A percentile compares a stretch with the other conserved stretches of the same genome.
These are phyloP conservation scores for Orbilia javanica DNA, from an alignment of 2,329 filamentous ascomycete species.

Conservation along the genomic window DNA sequence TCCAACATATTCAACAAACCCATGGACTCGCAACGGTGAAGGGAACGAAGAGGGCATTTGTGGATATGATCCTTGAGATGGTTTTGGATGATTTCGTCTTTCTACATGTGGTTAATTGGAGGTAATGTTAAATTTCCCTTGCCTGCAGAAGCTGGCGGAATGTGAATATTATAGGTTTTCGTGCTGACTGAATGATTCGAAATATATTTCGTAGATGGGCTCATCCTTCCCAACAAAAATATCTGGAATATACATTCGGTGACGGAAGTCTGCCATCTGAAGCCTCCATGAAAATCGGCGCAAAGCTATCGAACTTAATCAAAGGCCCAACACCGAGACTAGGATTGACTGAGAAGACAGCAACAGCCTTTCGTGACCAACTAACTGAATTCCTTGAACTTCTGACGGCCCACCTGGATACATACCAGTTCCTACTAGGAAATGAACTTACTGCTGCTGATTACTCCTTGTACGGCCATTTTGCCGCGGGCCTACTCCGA, in stretches of 20 bases:
- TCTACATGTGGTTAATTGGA: slow-evolving; percentile 45
- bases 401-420: slow-evolving; percentile 44
- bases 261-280: slow-evolving; percentile 29
- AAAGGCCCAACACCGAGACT: slow-evolving; percentile 14
- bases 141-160: not conserved
- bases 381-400: slow-evolving; percentile 26
- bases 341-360: slow-evolving; percentile 36
- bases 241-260: slow-evolving; percentile 53
- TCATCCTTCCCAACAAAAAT: slow-evolving; percentile 30
- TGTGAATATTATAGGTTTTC: not conserved
- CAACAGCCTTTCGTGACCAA: slow-evolving; percentile 27
- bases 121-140: slow-evolving; percentile 7
- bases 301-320: slow-evolving; percentile 13
- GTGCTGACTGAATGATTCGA: not conserved
- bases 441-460: slow-evolving; percentile 35
- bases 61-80: slow-evolving; percentile 49
- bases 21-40: slow-evolving; percentile 20
- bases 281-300: slow-evolving; percentile 9
- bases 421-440: slow-evolving; percentile 44
- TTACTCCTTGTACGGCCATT: slow-evolving; percentile 43
- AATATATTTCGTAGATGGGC: slow-evolving; percentile 18
- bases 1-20: slow-evolving; percentile 34
- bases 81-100: slow-evolving; percentile 48
- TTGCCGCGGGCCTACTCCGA: slow-evolving; percentile 23
- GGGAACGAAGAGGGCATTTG: slow-evolving; percentile 38